Base-by-base conservation (phyloP, 164 flowering plant genomes). In the Berberis thunbergii region DNA sequence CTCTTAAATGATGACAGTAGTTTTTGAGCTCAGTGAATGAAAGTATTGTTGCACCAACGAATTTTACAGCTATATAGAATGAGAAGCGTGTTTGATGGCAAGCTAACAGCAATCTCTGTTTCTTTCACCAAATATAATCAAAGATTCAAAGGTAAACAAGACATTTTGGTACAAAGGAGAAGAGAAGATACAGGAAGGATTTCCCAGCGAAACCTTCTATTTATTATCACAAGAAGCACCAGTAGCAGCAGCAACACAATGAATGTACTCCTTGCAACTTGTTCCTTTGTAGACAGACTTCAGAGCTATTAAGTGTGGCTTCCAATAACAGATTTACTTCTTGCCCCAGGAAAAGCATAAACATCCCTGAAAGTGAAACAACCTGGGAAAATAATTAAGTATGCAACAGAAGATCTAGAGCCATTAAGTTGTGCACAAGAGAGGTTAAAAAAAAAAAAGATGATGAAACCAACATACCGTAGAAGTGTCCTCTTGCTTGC, bases 271-370 rank as follows among this genome's bases (percentile, higher is more conserved):
- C 40, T 41, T 42, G 48, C 59, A 44, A 76, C 26, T 26, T 26
- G 68, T 64, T 48, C 48, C 61, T 65, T 65, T 45, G 26, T 39
- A 55, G 55, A 64, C 53, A 73, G 68, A 64, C 66, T 59, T 76
- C 49, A 64, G 61, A 61, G 67, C 68, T 73, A 77, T 78, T 43
- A 72, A 76, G 26, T 26, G 26, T 77, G 76, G 64, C 56, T 52
- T 54, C 42, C 54, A 49, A 56, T 39, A 45, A 45, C 9, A 52
- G 49, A 26, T 43, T 54, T 43, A 44, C 42, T 53, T 43, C 58
- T 56, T 64, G 59, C 74, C n/a, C 79, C 81, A 76, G 2, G 71
- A 62, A 70, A 80, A 83, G 79, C 89, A 81, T 67, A 84, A 78
- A 49, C 59, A 63, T 6, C 57, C 12, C 89, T 85, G 81, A 4